phyloP scores from a whole-genome alignment of 2,329 filamentous ascomycete species.

The Colletotrichum abscissum region DNA sequence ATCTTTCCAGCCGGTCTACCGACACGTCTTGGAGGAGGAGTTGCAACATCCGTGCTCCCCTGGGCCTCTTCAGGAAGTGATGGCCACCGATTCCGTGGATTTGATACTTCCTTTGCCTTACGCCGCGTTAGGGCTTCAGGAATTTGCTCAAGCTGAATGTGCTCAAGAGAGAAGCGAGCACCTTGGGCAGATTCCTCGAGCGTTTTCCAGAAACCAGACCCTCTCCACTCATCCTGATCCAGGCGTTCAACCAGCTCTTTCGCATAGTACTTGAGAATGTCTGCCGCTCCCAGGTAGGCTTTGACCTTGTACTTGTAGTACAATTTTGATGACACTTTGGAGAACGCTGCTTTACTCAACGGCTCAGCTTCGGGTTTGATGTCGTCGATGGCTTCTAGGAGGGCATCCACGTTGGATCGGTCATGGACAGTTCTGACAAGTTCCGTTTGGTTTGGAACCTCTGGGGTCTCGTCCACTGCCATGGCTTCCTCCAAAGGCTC shows the following conservation, averaged over 20 bases:
- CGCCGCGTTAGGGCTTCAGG: constrained; percentile 3
- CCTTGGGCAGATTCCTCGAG: constrained; percentile 37
- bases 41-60: not conserved
- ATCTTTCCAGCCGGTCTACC: constrained; percentile 56
- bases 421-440: not conserved
- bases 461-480: constrained; percentile 27
- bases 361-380: constrained; percentile 41
- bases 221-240: constrained; percentile 42
- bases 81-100: not conserved
- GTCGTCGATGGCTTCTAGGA: constrained; percentile 41
- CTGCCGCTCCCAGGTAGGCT: constrained; percentile 43
- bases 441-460: not conserved
- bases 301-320: constrained; percentile 50
- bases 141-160: constrained; percentile 15
- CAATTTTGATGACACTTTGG: constrained; percentile 46
- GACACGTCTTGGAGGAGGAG: constrained; percentile 21
- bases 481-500: constrained; percentile 3
- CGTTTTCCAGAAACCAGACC: constrained; percentile 45
- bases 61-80: not conserved
- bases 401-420: constrained; percentile 16
- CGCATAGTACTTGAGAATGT: constrained; percentile 51
- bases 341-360: constrained; percentile 22
- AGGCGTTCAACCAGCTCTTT: constrained; percentile 41
- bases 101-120: not conserved
- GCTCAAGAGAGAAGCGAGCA: constrained; percentile 9